Evolutionary conservation across 306 rosid species (phyloP), one percentile per base, ranked within the genome.

Genomic region (Quillaja saponaria): DNA sequence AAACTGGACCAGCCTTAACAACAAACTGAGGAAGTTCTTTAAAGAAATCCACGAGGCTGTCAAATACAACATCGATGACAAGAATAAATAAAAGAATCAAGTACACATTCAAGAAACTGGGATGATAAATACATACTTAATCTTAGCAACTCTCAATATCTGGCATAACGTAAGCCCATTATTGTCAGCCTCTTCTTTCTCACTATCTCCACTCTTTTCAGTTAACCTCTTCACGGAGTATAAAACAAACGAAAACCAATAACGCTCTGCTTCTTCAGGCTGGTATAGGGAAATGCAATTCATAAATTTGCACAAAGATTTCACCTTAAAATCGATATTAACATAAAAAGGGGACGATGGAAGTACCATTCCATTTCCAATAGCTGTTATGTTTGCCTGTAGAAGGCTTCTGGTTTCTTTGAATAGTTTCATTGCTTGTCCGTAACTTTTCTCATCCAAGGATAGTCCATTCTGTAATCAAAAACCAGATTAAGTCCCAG

Each of bases 11-110:
- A 38, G 95, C 91, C 78, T 87, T 94, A 7, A 83, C 95, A 60
- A 90, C 78, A 85, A 81, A 90, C 80, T 94, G 99, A 61, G 97
- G 96, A 66, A 94, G 85, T 83, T 94, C 99, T 82, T 83, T 89
- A 68, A 90, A 90, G 71, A 94, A 94, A 52, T 90, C 97, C 51
- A 77, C 72, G 58, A 94, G 75, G 78, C 99, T 94, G 87, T 64
- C 52, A 44, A 69, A 71, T 34, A 61, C 34, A 64, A 58, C 53
- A 74, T 59, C 61, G 53, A 58, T 13, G 58, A 73, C 35, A 67
- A 63, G 39, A 37, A 45, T 57, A 51, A 67, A 56, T 48, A 56
- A 60, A 13, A 57, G 34, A 63, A 58, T 50, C 53, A 57, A 48
- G 53, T 25, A 72, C 37, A 63, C 59, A 69, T 45, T 25, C 34